Evolutionary conservation across 345 rosid genomes (phyloP), one percentile per base, ranked within the genome.

Genomic region (Raphanus sativus): DNA sequence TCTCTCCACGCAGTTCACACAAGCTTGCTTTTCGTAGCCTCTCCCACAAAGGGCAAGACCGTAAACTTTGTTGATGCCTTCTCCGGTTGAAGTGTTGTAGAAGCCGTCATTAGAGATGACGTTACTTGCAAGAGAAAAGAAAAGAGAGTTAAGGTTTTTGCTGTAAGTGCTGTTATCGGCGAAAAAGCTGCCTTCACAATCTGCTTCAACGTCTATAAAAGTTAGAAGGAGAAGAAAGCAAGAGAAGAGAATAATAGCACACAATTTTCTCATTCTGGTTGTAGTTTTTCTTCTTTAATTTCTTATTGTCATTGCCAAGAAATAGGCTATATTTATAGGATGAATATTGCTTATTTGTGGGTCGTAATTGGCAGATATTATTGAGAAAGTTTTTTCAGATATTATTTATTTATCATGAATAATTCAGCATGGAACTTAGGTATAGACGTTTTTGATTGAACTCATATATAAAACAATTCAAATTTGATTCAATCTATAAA

Each of bases 1-100:
- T 61, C 62, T 67, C 33, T 72, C 75, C 42, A 81, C 65, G 36
- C 82, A 81, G 8, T 24, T 15, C 32, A 65, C 50, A 29, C 84
- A 81, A 56, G 25, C 1, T 40, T 16, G 55, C 2, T 76, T 21
- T 17, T 64, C 8, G 58, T 11, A 63, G 64, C 74, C 84, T 48
- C 64, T 76, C 28, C 74, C 65, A 25, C 77, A 77, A 21, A 80
- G 71, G 8, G 63, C 75, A 8, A 70, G 67, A 38, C 63, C 75
- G 25, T 77, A 77, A 21, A 74, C 74, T 76, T 33, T 42, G 76
- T 80, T 38, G 8, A 26, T 16, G 58, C 32, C 75, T 65, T 70
- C 64, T 25, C 82, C 82, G 3, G 29, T 13, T 4, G 77, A 55
- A 3, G 79, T 38, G 15, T 65, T 64, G 63, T 69, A 77, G 75